Conservation (phyloP, 805 yeast genomes). For the Tanozyma kutaoensis region DNA sequence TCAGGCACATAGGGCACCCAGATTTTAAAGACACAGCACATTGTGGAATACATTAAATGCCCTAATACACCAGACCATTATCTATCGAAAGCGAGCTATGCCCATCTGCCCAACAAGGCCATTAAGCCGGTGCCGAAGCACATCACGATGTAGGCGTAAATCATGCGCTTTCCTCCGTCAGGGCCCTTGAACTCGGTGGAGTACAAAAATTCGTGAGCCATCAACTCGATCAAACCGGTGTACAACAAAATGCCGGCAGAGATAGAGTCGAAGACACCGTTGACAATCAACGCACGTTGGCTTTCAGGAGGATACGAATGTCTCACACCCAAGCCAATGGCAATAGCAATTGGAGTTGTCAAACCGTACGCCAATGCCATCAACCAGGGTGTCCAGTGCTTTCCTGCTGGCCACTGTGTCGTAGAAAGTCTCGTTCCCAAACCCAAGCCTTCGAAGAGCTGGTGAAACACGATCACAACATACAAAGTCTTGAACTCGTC, state of each 20-base stretch:
- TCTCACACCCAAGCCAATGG: conserved; percentile 23
- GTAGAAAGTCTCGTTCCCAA: conserved; percentile 66
- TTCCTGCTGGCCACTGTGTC: conserved; percentile 36
- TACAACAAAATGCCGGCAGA: conserved; percentile 23
- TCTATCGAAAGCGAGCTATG: too few relatives aligned
- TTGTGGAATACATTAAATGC: too few relatives aligned
- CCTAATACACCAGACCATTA: too few relatives aligned
- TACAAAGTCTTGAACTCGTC: conserved; percentile 61
- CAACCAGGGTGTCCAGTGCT: conserved; percentile 35
- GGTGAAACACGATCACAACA: conserved; percentile 63
- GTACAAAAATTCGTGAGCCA: conserved; percentile 26
- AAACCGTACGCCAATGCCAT: conserved; percentile 15
- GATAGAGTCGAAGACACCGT: conserved; percentile 18
- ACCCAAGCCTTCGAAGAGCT: conserved; percentile 78
- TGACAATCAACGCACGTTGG: conserved; percentile 16
- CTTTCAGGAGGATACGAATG: conserved; percentile 19
- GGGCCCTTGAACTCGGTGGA: conserved; percentile 13
- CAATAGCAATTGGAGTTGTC: conserved; percentile 21
- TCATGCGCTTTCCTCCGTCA: conserved; percentile 8
- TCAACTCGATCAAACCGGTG: conserved; percentile 22
- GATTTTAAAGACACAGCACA: too few relatives aligned
- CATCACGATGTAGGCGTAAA: conserved; percentile 12
- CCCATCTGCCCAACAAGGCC: conserved; percentile 23
- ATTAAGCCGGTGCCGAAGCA: conserved; percentile 15
- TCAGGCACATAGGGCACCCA: too few relatives aligned